Evolutionary conservation across 768 basidiomycete species (phyloP), one percentile per base, ranked within the genome.

Genomic region (Mycena crocata): DNA sequence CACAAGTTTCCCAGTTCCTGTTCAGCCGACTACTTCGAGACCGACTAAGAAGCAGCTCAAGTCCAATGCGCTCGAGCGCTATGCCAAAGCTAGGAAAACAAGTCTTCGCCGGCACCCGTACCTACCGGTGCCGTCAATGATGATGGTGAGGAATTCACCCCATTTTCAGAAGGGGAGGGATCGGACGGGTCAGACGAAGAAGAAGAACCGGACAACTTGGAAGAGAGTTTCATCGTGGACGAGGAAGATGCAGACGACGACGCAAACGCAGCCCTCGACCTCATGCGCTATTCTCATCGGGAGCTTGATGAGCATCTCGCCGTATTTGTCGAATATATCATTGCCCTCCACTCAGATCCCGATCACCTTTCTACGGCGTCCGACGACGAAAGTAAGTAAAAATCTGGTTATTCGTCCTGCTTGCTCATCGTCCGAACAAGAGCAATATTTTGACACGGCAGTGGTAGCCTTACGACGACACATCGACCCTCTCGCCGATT

Each of bases 271-370:
- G 68, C 48, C 1, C 68, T 70, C 7, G 51, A 70, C 34, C 54
- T 46, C 31, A 70, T 70, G 68, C 68, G 68, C 30, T 70, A 70
- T 49, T 52, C 68, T 19, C 39, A 54, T 31, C 68, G 68, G 42
- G 35, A 62, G n/a, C 62, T 70, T 34, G 65, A 67, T 34, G 65
- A 70, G 26, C 61, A 70, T 45, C 67, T 70, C 28, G 62, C 50
- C 9, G 63, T 70, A 10, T 66, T 70, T 42, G 62, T 70, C 34
- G 65, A 67, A 44, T 70, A 70, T 34, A 66, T 70, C 48, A 50
- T 66, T 24, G 50, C 59, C 26, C 62, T 70, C 37, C 31, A 63
- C 34, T 57, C 61, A 19, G 69, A 70, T 42, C 48, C 69, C 50
- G 44, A 67, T 7, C 67, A 62, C 34, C 21, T 62, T 8, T 62